A percentile compares a stretch with the other conserved stretches of the same genome.
Conservation (phyloP, 441 rosid genomes). For the Bocquillonia castaneifolia region DNA sequence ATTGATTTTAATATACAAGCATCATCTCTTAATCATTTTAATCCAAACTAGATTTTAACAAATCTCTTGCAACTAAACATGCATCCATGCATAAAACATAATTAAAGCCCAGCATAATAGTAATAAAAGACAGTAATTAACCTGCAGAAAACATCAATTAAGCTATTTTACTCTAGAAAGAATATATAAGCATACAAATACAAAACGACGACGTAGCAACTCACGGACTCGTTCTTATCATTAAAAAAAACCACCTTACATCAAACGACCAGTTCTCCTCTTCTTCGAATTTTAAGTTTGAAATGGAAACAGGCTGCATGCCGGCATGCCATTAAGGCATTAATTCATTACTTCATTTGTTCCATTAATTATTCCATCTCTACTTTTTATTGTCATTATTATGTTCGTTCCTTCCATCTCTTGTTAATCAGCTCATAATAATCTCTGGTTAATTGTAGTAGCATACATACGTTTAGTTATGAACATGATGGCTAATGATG, state of each 20-base stretch:
- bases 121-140: too few relatives aligned
- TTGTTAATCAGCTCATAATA: not conserved
- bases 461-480: too few relatives aligned
- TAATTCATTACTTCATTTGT: not conserved
- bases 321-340: conserved; percentile 11
- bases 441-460: not conserved
- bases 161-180: too few relatives aligned
- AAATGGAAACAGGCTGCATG: not conserved
- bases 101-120: too few relatives aligned
- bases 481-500: conserved; percentile 15
- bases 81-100: too few relatives aligned
- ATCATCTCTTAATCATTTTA: too few relatives aligned
- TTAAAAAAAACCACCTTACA: not conserved
- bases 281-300: not conserved
- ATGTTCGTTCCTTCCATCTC: not conserved
- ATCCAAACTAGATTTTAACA: too few relatives aligned
- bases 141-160: too few relatives aligned
- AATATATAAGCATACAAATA: conserved; percentile 1
- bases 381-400: not conserved
- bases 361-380: not conserved
- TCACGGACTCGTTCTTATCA: not conserved
- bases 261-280: not conserved
- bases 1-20: too few relatives aligned
- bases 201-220: not conserved
- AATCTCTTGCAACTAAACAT: too few relatives aligned